Evolutionary conservation across 768 basidiomycete species (phyloP).

Genomic region (Suillus paluster): DNA sequence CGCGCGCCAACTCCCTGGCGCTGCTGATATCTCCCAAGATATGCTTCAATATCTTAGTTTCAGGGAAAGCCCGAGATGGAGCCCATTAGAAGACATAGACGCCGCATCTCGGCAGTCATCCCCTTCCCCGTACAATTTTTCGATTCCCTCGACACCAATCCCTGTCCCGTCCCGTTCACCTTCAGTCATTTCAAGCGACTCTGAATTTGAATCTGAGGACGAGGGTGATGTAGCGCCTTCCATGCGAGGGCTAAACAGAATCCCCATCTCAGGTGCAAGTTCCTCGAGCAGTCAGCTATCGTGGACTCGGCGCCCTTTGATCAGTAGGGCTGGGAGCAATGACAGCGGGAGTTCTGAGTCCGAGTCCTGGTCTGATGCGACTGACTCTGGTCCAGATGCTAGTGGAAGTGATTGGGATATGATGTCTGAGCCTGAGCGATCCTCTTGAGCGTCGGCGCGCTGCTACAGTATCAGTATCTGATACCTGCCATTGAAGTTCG

Average conservation of each 20-base stretch:
- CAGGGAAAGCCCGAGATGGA: slow-evolving; percentile 18
- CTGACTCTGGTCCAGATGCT: slow-evolving; percentile 17
- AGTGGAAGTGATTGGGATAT: slow-evolving; percentile 27
- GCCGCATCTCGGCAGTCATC: slow-evolving; percentile 4
- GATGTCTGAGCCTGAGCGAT: slow-evolving; percentile 12
- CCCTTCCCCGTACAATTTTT: slow-evolving; percentile 31
- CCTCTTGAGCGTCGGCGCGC: neutral
- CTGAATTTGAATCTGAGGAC: slow-evolving; percentile 18
- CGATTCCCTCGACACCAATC: slow-evolving; percentile 18
- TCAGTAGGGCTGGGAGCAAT: neutral
- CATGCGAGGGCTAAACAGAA: neutral
- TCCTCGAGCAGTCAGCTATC: neutral
- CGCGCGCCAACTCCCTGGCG: slow-evolving; percentile 13
- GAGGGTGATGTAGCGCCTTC: slow-evolving; percentile 14
- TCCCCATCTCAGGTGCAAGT: neutral
- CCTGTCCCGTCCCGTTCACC: slow-evolving; percentile 22
- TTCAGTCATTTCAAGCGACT: slow-evolving; percentile 12
- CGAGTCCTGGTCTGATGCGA: slow-evolving; percentile 35
- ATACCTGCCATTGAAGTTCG: neutral
- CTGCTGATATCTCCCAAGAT: slow-evolving; percentile 14
- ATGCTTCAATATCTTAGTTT: slow-evolving; percentile 12
- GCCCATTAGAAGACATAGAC: neutral
- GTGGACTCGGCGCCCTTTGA: neutral
- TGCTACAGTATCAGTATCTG: neutral
- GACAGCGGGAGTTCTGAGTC: slow-evolving; percentile 18